Base-by-base conservation (phyloP, 2,329 filamentous ascomycete species). In the Calonectria henricotiae region DNA sequence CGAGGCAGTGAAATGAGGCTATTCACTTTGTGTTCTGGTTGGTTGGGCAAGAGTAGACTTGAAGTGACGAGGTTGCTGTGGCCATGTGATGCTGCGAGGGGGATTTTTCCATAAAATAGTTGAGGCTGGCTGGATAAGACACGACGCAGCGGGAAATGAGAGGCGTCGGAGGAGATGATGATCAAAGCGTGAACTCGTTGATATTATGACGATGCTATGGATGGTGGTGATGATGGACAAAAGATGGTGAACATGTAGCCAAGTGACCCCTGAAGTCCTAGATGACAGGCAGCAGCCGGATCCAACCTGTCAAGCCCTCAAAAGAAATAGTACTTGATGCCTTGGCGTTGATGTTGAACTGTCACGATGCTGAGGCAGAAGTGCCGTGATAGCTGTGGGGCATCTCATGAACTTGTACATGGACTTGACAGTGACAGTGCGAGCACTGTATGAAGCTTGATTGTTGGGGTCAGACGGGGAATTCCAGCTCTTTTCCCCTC, bases 301-400 rank as follows among this genome's bases (percentile, higher is more conserved):
- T 13, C 30, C 35, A 37, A 35, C 51, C 32, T 55, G 35, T 55
- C 51, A 77, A 65, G 74, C 75, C 55, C 70, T 77, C 67, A 71
- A 75, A 69, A 75, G 71, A 76, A 71, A 71, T n/a, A 77, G 60
- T 77, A 35, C 27, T 30, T 30, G 51, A 37, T 46, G 43, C 51
- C 30, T 55, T 55, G 30, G 23, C 30, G 35, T 55, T 55, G 30
- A 35, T 27, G 37, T 43, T 41, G 55, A 39, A 43, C 32, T 55
- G 30, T 55, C 51, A 55, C 51, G 55, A 60, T 60, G 55, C 35
- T 41, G 55, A 60, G 37, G 37, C 55, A 60, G 23, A 43, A 41
- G 55, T 37, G 75, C 75, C 73, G 73, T 73, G 60, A 49, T 67
- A 51, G 62, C 13, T 64, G 68, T 74, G 75, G 74, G 62, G 70